Evolutionary conservation across 2,329 filamentous ascomycete genomes (phyloP).

Genomic region (Hawksworthiomyces lignivorus): DNA sequence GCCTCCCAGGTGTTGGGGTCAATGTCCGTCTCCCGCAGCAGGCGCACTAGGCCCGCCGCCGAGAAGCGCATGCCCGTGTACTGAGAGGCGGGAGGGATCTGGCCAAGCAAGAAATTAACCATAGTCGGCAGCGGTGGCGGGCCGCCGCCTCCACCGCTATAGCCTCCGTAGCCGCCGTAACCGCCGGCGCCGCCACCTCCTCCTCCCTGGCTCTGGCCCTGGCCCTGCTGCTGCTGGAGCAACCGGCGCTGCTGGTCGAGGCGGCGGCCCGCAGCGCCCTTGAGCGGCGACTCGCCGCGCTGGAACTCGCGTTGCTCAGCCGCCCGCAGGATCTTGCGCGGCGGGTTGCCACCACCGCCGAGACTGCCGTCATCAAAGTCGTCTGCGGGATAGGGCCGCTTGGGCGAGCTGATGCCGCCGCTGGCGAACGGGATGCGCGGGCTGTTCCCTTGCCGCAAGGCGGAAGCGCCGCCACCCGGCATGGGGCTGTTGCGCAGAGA

Average conservation of each 20-base stretch:
- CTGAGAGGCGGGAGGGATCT: constrained; percentile 64
- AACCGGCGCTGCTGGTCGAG: constrained; percentile 68
- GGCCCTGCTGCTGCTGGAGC: constrained; percentile 37
- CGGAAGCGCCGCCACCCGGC: constrained; percentile 20
- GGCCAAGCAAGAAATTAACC: constrained; percentile 57
- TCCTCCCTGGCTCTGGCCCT: constrained; percentile 9
- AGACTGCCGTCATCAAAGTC: constrained; percentile 67
- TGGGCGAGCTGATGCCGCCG: constrained; percentile 36
- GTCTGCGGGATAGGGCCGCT: constrained; percentile 55
- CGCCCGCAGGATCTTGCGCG: constrained; percentile 70
- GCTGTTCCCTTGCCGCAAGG: constrained; percentile 7
- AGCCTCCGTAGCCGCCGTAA: constrained; percentile 25
- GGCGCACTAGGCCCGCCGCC: constrained; percentile 60
- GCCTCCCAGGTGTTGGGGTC: constrained; percentile 47
- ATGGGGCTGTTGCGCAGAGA: constrained; percentile 39
- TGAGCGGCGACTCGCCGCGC: constrained; percentile 85
- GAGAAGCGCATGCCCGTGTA: constrained; percentile 68
- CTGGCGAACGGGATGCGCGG: constrained; percentile 6
- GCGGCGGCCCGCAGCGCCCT: constrained; percentile 78
- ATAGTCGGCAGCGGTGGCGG: constrained; percentile 66
- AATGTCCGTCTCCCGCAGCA: constrained; percentile 62
- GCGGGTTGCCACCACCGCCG: constrained; percentile 36
- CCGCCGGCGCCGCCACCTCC: constrained; percentile 18
- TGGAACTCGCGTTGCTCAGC: constrained; percentile 73
- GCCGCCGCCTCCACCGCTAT: constrained; percentile 22